Evolutionary conservation across 345 rosid genomes (phyloP), one percentile per base, ranked within the genome.

Genomic region (Raphanus raphanistrum): DNA sequence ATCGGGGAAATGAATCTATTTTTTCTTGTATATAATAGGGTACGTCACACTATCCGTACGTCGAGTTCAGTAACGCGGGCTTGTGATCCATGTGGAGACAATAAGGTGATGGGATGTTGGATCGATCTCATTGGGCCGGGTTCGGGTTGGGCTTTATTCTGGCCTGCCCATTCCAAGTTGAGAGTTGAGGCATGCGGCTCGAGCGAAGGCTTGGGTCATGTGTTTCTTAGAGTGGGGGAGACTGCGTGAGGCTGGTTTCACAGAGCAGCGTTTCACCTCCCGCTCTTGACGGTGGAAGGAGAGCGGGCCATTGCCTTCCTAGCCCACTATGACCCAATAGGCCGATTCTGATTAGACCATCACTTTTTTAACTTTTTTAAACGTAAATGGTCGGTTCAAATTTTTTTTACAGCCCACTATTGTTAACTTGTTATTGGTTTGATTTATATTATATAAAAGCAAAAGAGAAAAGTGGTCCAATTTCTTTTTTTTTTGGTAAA

Each of bases 281-380:
- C 81, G n/a, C 82, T 86, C 68, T 31, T 3, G 61, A 9, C 82
- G 48, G 84, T 86, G 86, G 86, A 58, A 67, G 84, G 89, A 82
- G 81, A 0, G 79, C 82, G 66, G 68, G 81, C 66, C 27, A 41
- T 67, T 71, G 63, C 64, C 32, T 68, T 16, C 63, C 58, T 21
- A 27, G 6, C n/a, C 43, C 70, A 62, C 54, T 62, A 33, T 43
- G 68, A n/a, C 38, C 72, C 28, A 16, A 13, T 68, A 4, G 9
- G 36, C 62, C 4, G 68, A 26, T 11, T 10, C 27, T 27, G 15
- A 45, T 60, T 41, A 36, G 16, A 75, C 73, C 67, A 29, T 75
- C 68, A 26, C 1, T 26, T 59, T 59, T 50, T 35, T 2, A 10
- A 3, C 11, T 41, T 41, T 10, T 36, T 36, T 41, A 8, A 9